A percentile compares a stretch with the other conserved stretches of the same genome.
Conservation (phyloP, 2,329 filamentous ascomycete species). For the Pseudogymnoascus sp. region DNA sequence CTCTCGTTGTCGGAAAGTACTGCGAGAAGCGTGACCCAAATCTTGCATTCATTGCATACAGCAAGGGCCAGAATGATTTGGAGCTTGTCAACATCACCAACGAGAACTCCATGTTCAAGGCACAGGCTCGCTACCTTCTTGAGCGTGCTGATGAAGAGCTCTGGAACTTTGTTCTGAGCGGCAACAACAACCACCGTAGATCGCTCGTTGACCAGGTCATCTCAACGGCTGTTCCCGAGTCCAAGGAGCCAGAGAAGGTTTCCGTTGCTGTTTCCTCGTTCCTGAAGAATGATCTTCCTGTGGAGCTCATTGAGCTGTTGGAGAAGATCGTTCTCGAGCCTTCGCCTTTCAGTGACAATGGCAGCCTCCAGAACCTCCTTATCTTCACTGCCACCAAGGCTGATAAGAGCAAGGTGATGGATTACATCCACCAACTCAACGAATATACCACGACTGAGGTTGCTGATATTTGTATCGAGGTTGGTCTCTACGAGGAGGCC, state of each 20-base stretch:
- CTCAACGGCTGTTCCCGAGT: constrained; percentile 88
- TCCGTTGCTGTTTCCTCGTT: constrained; percentile 91
- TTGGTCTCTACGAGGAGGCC: constrained; percentile 91
- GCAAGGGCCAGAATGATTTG: constrained; percentile 93
- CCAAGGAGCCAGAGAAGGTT: constrained; percentile 87
- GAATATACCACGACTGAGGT: constrained; percentile 90
- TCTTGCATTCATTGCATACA: constrained; percentile 87
- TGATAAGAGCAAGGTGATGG: constrained; percentile 89
- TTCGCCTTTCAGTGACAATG: constrained; percentile 96
- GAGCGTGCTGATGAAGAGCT: constrained; percentile 85
- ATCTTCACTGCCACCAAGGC: constrained; percentile 96
- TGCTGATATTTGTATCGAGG: constrained; percentile 84
- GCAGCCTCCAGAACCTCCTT: constrained; percentile 89
- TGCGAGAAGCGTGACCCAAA: constrained; percentile 98
- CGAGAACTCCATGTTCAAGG: constrained; percentile 99
- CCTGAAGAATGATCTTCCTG: constrained; percentile 81
- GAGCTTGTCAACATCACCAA: constrained; percentile 98
- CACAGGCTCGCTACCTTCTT: constrained; percentile 90
- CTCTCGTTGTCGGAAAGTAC: constrained; percentile 88
- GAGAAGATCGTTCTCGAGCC: constrained; percentile 99
- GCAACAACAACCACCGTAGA: constrained; percentile 91
- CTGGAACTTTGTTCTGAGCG: constrained; percentile 89
- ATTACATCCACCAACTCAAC: constrained; percentile 88
- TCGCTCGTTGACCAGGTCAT: constrained; percentile 95
- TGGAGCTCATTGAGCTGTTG: constrained; percentile 90